Conservation (phyloP, 1,139 yeast species). For the Suhomyces atakaporum region DNA sequence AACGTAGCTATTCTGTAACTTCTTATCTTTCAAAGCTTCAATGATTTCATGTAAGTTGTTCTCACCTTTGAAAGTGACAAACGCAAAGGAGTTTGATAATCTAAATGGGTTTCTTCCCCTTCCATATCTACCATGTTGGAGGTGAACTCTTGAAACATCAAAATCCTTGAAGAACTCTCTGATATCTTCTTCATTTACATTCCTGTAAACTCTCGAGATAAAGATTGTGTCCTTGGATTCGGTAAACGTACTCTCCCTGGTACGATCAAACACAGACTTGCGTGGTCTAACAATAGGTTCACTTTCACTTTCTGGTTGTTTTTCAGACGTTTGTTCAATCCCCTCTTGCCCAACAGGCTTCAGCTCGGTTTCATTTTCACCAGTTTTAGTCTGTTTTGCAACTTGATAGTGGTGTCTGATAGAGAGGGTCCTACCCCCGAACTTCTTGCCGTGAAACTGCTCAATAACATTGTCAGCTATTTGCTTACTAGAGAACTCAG, state of each 20-base stretch:
- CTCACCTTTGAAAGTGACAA: slow-evolving; percentile 1
- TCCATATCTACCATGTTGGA: neutral
- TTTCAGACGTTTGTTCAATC: neutral
- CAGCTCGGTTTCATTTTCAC: too few species aligned
- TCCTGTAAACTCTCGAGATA: slow-evolving; percentile 47
- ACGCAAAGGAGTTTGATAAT: slow-evolving; percentile 1
- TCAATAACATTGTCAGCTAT: slow-evolving; percentile 50
- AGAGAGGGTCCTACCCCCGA: slow-evolving; percentile 33
- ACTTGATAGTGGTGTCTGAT: slow-evolving; percentile 14
- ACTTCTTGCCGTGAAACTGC: slow-evolving; percentile 41
- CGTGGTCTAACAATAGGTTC: neutral
- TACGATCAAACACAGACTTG: neutral
- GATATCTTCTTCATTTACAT: slow-evolving; percentile 42
- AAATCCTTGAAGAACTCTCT: slow-evolving; percentile 46
- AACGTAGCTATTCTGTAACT: slow-evolving; percentile 37
- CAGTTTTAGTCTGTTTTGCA: too few species aligned
- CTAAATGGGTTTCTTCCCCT: neutral
- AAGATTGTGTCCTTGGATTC: slow-evolving; percentile 54
- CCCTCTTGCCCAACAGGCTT: too few species aligned
- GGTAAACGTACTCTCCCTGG: neutral
- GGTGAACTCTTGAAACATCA: slow-evolving; percentile 28
- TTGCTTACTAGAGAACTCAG: slow-evolving; percentile 53
- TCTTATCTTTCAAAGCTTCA: slow-evolving; percentile 36
- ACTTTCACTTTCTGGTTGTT: slow-evolving; percentile 3
- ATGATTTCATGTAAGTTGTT: slow-evolving; percentile 42